Evolutionary conservation across 192 early-diverging fungal species (phyloP), one percentile per base, ranked within the genome.

Genomic region (Cetraspora pellucida): DNA sequence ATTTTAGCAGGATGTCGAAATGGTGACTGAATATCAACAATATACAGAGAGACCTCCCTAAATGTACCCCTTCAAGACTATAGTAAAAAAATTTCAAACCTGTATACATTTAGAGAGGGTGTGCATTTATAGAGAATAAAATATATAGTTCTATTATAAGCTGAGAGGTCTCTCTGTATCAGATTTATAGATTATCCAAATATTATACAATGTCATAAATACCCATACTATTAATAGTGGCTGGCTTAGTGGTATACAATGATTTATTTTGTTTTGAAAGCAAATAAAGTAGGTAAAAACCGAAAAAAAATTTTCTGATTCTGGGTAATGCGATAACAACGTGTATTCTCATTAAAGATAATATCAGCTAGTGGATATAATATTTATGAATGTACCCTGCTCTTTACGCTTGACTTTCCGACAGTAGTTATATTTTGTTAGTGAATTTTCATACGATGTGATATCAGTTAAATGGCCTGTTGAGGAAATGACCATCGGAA

Each of bases 221-320:
- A 59, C 25, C 25, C 4, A 1, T 7, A 66, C 13, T 45, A 45
- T 46, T 37, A 19, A 66, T 2, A n/a, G n/a, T 21, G 1, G 0
- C 11, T 0, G 45, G 17, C n/a, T 30, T 2, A 37, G 16, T 63
- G 25, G 11, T 74, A 74, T 19, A 74, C 19, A 60, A 74, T 60
- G 14, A 10, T 59, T 58, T 59, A n/a, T 58, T 37, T 60, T 60
- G 16, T 45, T 45, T 10, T 74, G 57, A 0, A 74, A 74, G 55
- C 55, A 74, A 2, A 60, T 59, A 74, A 37, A 74, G 52, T 60
- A 74, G 54, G 10, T 59, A 74, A 74, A 2, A 74, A 7, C 43
- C 37, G 44, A 74, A 72, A 46, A 59, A 30, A 1, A 55, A 59
- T 59, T 74, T 74, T 3, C 72, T 55, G 23, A 74, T 74, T 74